Base-by-base conservation (phyloP, 495 filamentous ascomycete genomes). In the Penicillium fimorum region DNA sequence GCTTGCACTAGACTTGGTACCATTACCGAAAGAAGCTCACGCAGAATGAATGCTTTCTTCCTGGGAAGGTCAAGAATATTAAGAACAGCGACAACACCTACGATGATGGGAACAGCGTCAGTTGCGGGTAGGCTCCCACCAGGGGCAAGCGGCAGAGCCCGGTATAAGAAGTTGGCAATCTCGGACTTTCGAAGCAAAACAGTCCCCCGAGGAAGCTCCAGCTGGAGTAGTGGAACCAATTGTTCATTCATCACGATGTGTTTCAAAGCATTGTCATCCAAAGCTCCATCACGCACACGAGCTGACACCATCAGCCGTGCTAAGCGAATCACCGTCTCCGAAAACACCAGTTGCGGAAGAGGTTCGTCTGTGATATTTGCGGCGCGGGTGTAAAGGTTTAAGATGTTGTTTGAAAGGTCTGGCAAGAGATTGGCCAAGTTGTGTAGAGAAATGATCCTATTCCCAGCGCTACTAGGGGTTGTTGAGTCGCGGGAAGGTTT, bases 1-100 rank as follows among this genome's bases (percentile, higher is more conserved):
- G 95, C 95, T 69, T 96, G 89, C n/a, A 96, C 87, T 29, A 98
- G 76, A 1, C 87, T 90, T 53, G 87, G 88, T 50, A 94, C 88
- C 54, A 96, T 76, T 30, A 89, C 83, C n/a, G 83, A 82, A 8
- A 97, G 76, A 51, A 96, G 79, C 63, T 97, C 92, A 59, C 87
- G 85, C 56, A 96, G 76, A 3, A 97, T 82, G 61, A 97, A 82
- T 3, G 87, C 91, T 67, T 95, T 95, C 69, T 96, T 96, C 53
- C 94, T 80, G 46, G 89, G 81, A 51, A 91, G 81, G 11, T 89
- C 90, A 20, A 97, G 71, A 18, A 80, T 70, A 22, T 90, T 86
- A 22, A 96, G 76, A 37, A 96, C 81, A 38, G 88, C 87, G n/a
- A 91, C 83, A 53, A 96, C 90, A 17, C 91, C 95, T 48, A 90